Evolutionary conservation across 108 stramenopile species (phyloP).

Genomic region (Nannochloropsis gaditana): DNA sequence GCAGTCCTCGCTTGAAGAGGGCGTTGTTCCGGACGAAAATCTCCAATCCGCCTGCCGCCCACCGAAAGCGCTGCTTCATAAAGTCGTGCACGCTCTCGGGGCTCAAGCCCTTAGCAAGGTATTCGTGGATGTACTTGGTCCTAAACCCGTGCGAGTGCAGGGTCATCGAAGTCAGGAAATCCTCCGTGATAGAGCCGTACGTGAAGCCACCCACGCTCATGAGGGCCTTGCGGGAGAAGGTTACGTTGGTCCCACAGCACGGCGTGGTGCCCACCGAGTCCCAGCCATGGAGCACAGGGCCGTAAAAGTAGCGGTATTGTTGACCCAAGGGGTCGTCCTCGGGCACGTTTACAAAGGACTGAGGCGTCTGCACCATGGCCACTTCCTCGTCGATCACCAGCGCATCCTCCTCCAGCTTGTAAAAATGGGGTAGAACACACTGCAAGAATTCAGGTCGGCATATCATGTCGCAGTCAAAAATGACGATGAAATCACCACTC

Average conservation of each 20-base stretch:
- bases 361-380: background rate
- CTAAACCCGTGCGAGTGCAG: slow-evolving; percentile 13
- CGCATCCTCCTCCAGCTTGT: background rate
- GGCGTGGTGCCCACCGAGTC: slow-evolving; percentile 9
- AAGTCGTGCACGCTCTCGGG: slow-evolving; percentile 1
- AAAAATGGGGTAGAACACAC: slow-evolving; percentile 10
- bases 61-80: slow-evolving; percentile 16
- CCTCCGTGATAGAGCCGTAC: background rate
- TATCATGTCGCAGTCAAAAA: slow-evolving; percentile 20
- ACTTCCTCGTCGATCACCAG: background rate
- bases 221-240: slow-evolving; percentile 6
- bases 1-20: background rate
- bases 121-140: background rate
- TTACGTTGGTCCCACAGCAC: slow-evolving; percentile 10
- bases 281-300: background rate
- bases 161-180: background rate
- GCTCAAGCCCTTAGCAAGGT: background rate
- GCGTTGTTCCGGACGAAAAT: background rate
- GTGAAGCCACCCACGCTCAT: background rate
- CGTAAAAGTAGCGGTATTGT: background rate
- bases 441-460: slow-evolving; percentile 15
- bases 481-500: background rate
- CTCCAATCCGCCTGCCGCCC: background rate
- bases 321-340: slow-evolving; percentile 8
- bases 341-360: background rate